phyloP scores from a whole-genome alignment of 768 basidiomycete genomes.

The Russula sp. region DNA sequence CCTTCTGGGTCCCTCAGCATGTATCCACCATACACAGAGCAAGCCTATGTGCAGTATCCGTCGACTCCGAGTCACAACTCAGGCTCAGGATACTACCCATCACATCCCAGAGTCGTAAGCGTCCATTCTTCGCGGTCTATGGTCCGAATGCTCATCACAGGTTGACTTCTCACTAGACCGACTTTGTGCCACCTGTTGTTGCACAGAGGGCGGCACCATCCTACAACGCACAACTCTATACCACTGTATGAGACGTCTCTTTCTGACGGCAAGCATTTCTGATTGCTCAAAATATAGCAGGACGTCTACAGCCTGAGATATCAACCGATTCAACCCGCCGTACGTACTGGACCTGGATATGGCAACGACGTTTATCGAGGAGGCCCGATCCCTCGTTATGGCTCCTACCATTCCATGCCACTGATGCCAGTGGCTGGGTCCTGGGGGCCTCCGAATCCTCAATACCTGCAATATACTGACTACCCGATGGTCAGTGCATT shows the following conservation, averaged over 20 bases:
- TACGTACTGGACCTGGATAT: background rate
- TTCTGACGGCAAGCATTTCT: background rate
- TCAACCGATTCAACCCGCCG: background rate
- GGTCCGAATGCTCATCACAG: background rate
- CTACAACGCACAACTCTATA: background rate
- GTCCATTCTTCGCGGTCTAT: background rate
- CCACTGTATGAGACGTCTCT: background rate
- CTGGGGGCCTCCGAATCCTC: background rate
- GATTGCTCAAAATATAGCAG: background rate
- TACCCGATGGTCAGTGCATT: constrained; percentile 4
- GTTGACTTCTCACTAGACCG: background rate
- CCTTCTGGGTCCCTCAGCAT: background rate
- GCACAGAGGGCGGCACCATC: background rate
- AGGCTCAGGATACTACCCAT: background rate
- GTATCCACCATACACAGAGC: background rate
- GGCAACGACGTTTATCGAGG: background rate
- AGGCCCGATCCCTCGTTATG: background rate
- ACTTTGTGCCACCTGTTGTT: background rate
- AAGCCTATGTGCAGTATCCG: background rate
- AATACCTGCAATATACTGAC: background rate
- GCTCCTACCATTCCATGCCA: background rate
- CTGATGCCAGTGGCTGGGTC: no score
- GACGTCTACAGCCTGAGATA: background rate
- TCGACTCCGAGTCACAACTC: background rate
- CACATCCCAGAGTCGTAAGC: background rate